Conservation (phyloP, 2,329 filamentous ascomycete genomes). For the Xylariaceae sp. region DNA sequence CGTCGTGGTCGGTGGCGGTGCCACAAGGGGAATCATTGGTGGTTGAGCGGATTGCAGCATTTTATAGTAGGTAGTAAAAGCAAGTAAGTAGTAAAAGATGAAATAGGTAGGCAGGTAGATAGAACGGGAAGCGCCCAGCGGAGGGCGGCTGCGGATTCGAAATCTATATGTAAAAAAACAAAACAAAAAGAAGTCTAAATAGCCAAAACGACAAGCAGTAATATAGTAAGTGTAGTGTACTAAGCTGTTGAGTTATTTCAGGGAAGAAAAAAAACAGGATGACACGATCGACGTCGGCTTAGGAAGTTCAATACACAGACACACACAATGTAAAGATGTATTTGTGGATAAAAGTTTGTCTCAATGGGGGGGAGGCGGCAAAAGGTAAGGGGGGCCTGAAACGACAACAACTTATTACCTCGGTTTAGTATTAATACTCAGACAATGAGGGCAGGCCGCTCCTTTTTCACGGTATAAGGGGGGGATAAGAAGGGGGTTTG, state of each 20-base stretch:
- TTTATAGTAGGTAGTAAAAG: background rate
- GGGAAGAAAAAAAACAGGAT: background rate
- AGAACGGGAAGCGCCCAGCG: background rate
- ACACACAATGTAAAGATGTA: too few species aligned
- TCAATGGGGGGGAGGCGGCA: background rate
- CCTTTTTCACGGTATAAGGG: background rate
- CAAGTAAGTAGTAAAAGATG: too few species aligned
- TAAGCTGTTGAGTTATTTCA: background rate
- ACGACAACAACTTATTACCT: background rate
- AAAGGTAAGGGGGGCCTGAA: background rate
- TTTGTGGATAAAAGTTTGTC: too few species aligned
- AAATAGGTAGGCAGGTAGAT: too few species aligned
- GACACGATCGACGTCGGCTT: background rate
- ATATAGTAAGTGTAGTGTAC: background rate
- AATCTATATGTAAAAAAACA: background rate
- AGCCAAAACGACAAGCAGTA: too few species aligned
- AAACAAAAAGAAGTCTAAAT: too few species aligned
- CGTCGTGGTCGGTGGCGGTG: conserved; percentile 7
- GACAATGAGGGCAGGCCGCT: background rate
- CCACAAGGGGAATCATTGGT: conserved; percentile 4
- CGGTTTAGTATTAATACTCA: background rate
- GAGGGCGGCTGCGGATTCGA: background rate
- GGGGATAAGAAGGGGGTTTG: background rate
- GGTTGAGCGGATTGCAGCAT: conserved; percentile 19
- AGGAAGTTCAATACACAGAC: background rate